Percentiles rank a stretch among this genome's conserved stretches.
These are phyloP conservation scores for Alternaria solani DNA, from an alignment of 2,329 filamentous ascomycete genomes.

Conservation along the genomic window DNA sequence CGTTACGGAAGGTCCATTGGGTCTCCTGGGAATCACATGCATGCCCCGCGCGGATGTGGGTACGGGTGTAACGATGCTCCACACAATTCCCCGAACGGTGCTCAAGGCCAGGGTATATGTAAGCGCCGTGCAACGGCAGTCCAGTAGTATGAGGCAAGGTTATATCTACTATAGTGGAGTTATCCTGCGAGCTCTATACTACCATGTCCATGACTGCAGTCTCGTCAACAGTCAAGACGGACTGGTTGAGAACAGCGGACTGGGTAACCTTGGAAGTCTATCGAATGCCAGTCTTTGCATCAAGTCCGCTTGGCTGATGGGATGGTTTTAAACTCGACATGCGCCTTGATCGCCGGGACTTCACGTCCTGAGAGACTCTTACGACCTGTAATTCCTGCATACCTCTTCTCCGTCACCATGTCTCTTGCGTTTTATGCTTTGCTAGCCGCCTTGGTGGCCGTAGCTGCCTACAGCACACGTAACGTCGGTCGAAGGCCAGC, in stretches of 20 bases:
- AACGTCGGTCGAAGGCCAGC: conserved; percentile 40
- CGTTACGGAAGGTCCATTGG: not conserved
- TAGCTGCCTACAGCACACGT: conserved; percentile 13
- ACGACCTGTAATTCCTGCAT: not conserved
- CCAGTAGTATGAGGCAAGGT: not conserved
- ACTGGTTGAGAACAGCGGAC: too few relatives aligned
- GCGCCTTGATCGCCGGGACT: not conserved
- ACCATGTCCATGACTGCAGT: not conserved
- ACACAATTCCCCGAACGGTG: not conserved
- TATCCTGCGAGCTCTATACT: not conserved
- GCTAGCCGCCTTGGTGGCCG: not conserved
- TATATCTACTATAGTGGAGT: not conserved
- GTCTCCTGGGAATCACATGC: not conserved
- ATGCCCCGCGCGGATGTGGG: not conserved
- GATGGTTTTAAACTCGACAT: not conserved
- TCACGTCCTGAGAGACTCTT: not conserved
- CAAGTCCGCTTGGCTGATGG: not conserved
- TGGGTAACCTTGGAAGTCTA: not conserved
- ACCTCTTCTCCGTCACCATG: conserved; percentile 5
- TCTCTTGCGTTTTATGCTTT: conserved; percentile 1
- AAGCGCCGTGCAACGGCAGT: not conserved
- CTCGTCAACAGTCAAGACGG: not conserved
- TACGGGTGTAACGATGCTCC: not conserved
- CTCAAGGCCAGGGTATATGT: not conserved
- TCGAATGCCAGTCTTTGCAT: not conserved